Conservation (phyloP, 2,329 filamentous ascomycete species). For the Neofusicoccum cordaticola region DNA sequence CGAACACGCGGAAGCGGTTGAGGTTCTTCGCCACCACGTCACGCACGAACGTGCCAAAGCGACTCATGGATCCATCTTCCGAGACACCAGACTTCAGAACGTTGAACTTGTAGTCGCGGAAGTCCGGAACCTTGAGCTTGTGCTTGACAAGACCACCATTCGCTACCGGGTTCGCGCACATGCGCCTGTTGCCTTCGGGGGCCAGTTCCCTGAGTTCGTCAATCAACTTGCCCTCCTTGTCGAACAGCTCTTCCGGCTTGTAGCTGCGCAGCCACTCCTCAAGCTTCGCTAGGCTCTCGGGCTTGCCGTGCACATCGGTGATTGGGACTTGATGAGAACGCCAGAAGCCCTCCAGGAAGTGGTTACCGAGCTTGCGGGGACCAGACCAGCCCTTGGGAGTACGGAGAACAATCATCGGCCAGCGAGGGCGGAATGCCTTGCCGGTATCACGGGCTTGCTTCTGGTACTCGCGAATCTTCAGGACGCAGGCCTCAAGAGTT, state of each 20-base stretch:
- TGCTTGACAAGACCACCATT: slow-evolving; percentile 68
- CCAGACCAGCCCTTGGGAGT: slow-evolving; percentile 79
- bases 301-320: slow-evolving; percentile 64
- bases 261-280: slow-evolving; percentile 78
- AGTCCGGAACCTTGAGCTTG: slow-evolving; percentile 67
- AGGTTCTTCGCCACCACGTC: slow-evolving; percentile 66
- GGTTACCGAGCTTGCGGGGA: slow-evolving; percentile 67
- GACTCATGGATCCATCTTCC: slow-evolving; percentile 63
- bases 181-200: slow-evolving; percentile 63
- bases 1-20: slow-evolving; percentile 70
- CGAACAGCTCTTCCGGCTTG: slow-evolving; percentile 69
- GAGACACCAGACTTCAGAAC: slow-evolving; percentile 60
- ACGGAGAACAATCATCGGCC: slow-evolving; percentile 77
- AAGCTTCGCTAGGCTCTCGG: slow-evolving; percentile 63
- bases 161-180: slow-evolving; percentile 74
- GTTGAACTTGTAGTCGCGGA: slow-evolving; percentile 63
- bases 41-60: slow-evolving; percentile 65
- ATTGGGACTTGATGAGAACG: slow-evolving; percentile 76
- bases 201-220: slow-evolving; percentile 62
- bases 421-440: slow-evolving; percentile 67
- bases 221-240: slow-evolving; percentile 61
- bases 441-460: slow-evolving; percentile 69
- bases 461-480: slow-evolving; percentile 66
- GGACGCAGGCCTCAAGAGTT: slow-evolving; percentile 69
- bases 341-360: slow-evolving; percentile 75